phyloP scores from a whole-genome alignment of 352 stramenopile species.

The Phytopythium helicoides region DNA sequence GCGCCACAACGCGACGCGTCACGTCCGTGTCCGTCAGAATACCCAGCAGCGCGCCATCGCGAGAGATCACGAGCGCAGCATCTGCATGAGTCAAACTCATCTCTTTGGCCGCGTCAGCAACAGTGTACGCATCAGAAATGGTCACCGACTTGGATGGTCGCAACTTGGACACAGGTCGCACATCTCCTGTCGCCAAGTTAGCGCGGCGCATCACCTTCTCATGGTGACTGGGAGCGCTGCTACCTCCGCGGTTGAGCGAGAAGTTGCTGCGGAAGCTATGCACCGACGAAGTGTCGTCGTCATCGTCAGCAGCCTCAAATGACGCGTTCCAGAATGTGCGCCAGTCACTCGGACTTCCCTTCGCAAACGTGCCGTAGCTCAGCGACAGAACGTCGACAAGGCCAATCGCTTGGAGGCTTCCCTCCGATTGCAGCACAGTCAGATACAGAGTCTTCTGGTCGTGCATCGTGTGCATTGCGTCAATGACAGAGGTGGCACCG shows the following conservation, averaged over 20 bases:
- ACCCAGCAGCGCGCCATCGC: conserved; percentile 87
- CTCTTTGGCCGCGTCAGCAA: conserved; percentile 88
- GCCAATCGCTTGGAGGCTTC: conserved; percentile 62
- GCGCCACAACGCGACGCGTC: conserved; percentile 77
- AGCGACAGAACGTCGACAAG: conserved; percentile 87
- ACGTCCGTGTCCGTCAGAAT: conserved; percentile 96
- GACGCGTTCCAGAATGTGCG: conserved; percentile 90
- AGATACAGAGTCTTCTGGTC: conserved; percentile 87
- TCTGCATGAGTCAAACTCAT: conserved; percentile 91
- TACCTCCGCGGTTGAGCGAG: conserved; percentile 43
- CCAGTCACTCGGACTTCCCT: conserved; percentile 85
- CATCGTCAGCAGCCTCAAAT: conserved; percentile 69
- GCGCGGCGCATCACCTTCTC: conserved; percentile 34
- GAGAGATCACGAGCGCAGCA: conserved; percentile 91
- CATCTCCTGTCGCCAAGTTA: conserved; percentile 66
- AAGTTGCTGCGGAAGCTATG: conserved; percentile 82
- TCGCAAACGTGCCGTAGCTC: conserved; percentile 88
- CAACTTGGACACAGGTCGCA: conserved; percentile 90
- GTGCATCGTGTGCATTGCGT: conserved; percentile 89
- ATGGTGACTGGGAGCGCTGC: conserved; percentile 33
- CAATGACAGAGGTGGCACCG: conserved; percentile 66
- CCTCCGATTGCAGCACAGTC: conserved; percentile 72
- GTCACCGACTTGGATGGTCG: conserved; percentile 90
- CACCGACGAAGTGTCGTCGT: conserved; percentile 77
- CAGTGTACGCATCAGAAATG: conserved; percentile 77